Evolutionary conservation across 2,329 filamentous ascomycete genomes (phyloP).

Genomic region (Hymenoscyphus albidus): DNA sequence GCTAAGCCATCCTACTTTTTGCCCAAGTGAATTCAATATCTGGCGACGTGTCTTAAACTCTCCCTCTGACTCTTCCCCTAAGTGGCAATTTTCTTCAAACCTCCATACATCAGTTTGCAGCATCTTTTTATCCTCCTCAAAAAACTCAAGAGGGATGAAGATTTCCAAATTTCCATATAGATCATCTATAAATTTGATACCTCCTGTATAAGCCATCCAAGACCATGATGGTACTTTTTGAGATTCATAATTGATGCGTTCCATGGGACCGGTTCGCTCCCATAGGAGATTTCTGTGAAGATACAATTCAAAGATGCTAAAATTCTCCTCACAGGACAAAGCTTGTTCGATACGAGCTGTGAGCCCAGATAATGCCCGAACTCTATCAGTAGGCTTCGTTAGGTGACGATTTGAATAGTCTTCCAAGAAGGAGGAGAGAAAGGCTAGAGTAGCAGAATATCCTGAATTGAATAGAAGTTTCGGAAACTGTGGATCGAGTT

Average conservation of each 20-base stretch:
- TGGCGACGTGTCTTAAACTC: neutral
- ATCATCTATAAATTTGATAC: conserved; percentile 10
- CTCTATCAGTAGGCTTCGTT: conserved; percentile 6
- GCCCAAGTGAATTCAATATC: conserved; percentile 7
- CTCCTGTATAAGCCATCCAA: conserved; percentile 13
- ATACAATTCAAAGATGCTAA: conserved; percentile 5
- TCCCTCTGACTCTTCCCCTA: neutral
- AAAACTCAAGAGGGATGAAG: neutral
- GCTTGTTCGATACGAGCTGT: conserved; percentile 3
- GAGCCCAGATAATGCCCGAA: conserved; percentile 9
- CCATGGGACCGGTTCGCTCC: conserved; percentile 2
- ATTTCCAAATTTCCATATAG: neutral
- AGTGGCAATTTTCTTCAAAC: neutral
- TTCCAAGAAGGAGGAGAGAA: conserved; percentile 5
- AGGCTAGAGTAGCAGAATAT: neutral
- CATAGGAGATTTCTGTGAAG: conserved; percentile 16
- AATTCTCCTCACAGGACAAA: conserved; percentile 3
- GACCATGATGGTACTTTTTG: conserved; percentile 11
- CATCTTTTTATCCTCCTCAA: neutral
- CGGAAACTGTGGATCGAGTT: conserved; percentile 10
- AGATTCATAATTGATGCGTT: conserved; percentile 6
- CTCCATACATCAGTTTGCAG: conserved; percentile 7
- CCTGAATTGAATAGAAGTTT: neutral
- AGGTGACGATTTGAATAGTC: conserved; percentile 9
- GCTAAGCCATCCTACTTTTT: conserved; percentile 4